Percentiles rank a stretch among this genome's conserved stretches.
Conservation (phyloP, 1,284 basidiomycete genomes). For the Rhodotorula sp. region DNA sequence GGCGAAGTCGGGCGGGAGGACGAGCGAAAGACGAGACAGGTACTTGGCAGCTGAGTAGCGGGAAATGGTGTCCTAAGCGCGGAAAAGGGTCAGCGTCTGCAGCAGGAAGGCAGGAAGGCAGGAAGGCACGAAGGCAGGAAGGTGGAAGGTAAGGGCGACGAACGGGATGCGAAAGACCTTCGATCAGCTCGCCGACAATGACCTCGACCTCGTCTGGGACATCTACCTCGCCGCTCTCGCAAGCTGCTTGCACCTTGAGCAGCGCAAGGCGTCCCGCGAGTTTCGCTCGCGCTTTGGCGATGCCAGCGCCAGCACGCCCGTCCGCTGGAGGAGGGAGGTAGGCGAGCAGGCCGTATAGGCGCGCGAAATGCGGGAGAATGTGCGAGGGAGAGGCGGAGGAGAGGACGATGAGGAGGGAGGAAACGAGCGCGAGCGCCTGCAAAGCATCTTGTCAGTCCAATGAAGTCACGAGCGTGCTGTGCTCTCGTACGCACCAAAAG, state of each 20-base stretch:
- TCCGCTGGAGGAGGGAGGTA: slow-evolving; percentile 9
- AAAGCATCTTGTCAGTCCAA: too few relatives aligned
- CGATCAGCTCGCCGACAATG: slow-evolving; percentile 73
- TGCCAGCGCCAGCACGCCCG: background rate
- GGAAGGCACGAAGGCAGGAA: background rate
- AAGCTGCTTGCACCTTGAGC: slow-evolving; percentile 1
- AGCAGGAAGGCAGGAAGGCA: too few relatives aligned
- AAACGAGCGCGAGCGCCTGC: slow-evolving; percentile 8
- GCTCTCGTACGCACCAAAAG: slow-evolving; percentile 4
- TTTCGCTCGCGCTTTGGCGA: slow-evolving; percentile 21
- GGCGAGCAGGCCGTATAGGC: slow-evolving; percentile 26
- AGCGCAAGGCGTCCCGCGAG: slow-evolving; percentile 35
- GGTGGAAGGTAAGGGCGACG: background rate
- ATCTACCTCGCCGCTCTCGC: slow-evolving; percentile 56
- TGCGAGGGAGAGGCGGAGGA: slow-evolving; percentile 1
- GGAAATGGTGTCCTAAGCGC: slow-evolving; percentile 80
- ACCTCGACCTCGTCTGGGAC: slow-evolving; percentile 77
- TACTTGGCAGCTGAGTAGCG: slow-evolving; percentile 95
- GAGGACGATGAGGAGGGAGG: slow-evolving; percentile 20
- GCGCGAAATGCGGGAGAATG: background rate
- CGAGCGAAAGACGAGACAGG: slow-evolving; percentile 77
- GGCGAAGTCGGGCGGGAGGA: slow-evolving; percentile 72
- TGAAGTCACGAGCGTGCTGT: too few relatives aligned
- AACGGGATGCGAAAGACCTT: slow-evolving; percentile 75
- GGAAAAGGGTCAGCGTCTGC: too few relatives aligned